A percentile compares a stretch with the other conserved stretches of the same genome.
Evolutionary conservation across 148 eudicot genomes (phyloP).

Genomic region (Diospyros kaki): DNA sequence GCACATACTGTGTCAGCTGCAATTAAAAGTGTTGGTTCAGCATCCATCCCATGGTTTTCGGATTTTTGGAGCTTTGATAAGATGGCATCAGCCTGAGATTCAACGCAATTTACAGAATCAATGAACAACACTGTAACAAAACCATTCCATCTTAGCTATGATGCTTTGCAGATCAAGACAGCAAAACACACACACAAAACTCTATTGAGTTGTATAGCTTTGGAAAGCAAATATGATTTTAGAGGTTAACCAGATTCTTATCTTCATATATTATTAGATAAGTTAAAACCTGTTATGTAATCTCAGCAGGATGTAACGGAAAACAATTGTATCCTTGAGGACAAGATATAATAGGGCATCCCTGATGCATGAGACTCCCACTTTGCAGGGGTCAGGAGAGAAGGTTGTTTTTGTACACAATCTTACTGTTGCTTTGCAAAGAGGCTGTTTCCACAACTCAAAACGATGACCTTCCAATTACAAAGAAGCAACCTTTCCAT

Average conservation of each 20-base stretch:
- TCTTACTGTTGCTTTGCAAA: too few species aligned
- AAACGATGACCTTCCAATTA: too few species aligned
- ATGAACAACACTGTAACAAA: slow-evolving; percentile 2
- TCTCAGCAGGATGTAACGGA: not conserved
- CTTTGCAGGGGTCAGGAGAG: too few species aligned
- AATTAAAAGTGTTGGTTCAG: slow-evolving; percentile 50
- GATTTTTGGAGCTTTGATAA: slow-evolving; percentile 54
- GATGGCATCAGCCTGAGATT: slow-evolving; percentile 77
- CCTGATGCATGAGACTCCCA: too few species aligned
- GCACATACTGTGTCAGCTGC: slow-evolving; percentile 77
- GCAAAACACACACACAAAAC: not conserved
- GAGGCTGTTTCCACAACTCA: too few species aligned
- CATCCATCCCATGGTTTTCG: slow-evolving; percentile 55
- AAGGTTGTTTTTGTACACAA: too few species aligned
- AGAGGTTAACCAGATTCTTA: not conserved
- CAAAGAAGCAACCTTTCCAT: too few species aligned
- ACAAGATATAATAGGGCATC: too few species aligned
- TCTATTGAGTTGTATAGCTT: not conserved
- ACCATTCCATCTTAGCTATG: not conserved
- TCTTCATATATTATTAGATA: not conserved
- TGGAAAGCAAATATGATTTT: not conserved
- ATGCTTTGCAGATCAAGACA: not conserved
- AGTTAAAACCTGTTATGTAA: not conserved
- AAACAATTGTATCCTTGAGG: too few species aligned
- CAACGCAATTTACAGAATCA: slow-evolving; percentile 16